Percentiles rank a stretch among this genome's conserved stretches.
Conservation (phyloP, 2,329 filamentous ascomycete species). For the Clarireedia monteithiana region DNA sequence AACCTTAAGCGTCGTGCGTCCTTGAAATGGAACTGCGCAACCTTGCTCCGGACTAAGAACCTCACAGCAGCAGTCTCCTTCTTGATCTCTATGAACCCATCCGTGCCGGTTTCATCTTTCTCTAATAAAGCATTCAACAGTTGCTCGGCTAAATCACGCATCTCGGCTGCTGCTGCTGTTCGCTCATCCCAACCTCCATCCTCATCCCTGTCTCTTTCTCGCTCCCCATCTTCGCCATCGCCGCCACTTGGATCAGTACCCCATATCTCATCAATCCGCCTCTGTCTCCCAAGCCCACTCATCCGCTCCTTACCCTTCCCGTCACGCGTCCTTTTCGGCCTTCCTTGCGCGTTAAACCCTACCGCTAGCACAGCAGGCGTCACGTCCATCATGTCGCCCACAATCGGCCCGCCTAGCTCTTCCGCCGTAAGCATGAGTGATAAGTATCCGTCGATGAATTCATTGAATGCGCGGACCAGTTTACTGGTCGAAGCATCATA, state of each 20-base stretch:
- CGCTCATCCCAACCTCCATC: slow-evolving; percentile 28
- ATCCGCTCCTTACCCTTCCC: slow-evolving; percentile 33
- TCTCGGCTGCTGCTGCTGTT: slow-evolving; percentile 45
- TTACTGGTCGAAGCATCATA: slow-evolving; percentile 54
- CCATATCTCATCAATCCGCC: slow-evolving; percentile 59
- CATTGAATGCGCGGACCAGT: slow-evolving; percentile 56
- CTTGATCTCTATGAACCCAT: slow-evolving; percentile 49
- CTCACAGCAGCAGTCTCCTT: slow-evolving; percentile 55
- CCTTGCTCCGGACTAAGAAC: slow-evolving; percentile 57
- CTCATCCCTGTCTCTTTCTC: slow-evolving; percentile 32
- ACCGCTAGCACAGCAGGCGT: slow-evolving; percentile 50
- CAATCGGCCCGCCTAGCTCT: slow-evolving; percentile 74
- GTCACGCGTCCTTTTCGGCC: slow-evolving; percentile 32
- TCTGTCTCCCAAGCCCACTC: slow-evolving; percentile 45
- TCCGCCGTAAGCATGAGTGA: slow-evolving; percentile 74
- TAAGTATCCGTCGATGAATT: slow-evolving; percentile 64
- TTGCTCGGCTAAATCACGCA: slow-evolving; percentile 52
- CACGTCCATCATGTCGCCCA: slow-evolving; percentile 64
- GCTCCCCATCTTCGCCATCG: too few relatives aligned
- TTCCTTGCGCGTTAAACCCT: slow-evolving; percentile 53
- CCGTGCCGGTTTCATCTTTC: slow-evolving; percentile 45
- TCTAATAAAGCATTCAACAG: slow-evolving; percentile 51
- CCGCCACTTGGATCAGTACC: slow-evolving; percentile 28
- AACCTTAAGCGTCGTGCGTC: slow-evolving; percentile 52
- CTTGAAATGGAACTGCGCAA: slow-evolving; percentile 57